Evolutionary conservation across 331 rosid genomes (phyloP).

Genomic region (Erythrophleum ivorense): DNA sequence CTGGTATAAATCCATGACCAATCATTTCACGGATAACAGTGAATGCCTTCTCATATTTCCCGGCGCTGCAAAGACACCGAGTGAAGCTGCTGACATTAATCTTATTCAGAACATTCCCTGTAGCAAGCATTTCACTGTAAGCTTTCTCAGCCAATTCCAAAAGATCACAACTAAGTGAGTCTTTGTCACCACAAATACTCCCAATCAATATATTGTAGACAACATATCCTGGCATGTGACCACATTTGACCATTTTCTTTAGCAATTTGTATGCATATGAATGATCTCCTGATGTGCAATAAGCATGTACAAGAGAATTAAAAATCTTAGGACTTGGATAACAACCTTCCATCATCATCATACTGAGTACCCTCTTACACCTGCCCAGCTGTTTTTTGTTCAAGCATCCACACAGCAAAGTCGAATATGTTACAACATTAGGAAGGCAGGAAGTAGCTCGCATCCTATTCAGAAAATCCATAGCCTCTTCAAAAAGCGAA

Average conservation of each 20-base stretch:
- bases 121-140: constrained; percentile 75
- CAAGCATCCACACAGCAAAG: constrained; percentile 76
- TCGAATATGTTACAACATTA: constrained; percentile 68
- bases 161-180: constrained; percentile 56
- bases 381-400: constrained; percentile 72
- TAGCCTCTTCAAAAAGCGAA: constrained; percentile 82
- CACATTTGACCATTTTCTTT: constrained; percentile 67
- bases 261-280: constrained; percentile 78
- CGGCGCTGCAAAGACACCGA: constrained; percentile 66
- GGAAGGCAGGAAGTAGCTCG: constrained; percentile 81
- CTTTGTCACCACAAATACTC: constrained; percentile 62
- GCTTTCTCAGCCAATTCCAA: constrained; percentile 83
- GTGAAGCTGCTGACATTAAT: constrained; percentile 73
- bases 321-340: constrained; percentile 73
- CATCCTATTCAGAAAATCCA: constrained; percentile 73
- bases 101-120: constrained; percentile 73
- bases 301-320: constrained; percentile 81
- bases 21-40: constrained; percentile 65
- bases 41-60: constrained; percentile 66
- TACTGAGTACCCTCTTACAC: constrained; percentile 83
- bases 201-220: constrained; percentile 82
- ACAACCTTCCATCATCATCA: constrained; percentile 91
- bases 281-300: constrained; percentile 69
- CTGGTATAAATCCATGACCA: constrained; percentile 73
- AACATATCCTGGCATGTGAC: constrained; percentile 74